Conservation (phyloP, 2,329 filamentous ascomycete genomes). For the Decorospora gaudefroyi region DNA sequence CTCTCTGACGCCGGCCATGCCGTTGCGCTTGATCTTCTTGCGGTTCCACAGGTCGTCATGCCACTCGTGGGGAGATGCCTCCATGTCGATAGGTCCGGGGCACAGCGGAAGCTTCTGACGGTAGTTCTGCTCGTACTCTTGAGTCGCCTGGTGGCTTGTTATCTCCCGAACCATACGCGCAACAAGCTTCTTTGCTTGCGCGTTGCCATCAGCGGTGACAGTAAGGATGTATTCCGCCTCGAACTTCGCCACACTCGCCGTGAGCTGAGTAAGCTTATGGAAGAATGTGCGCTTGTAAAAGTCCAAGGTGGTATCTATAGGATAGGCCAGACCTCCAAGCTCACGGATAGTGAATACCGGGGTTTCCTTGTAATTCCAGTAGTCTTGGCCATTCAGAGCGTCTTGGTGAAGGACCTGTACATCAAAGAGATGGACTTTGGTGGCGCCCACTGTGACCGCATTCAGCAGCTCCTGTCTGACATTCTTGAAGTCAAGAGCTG, state of each 20-base stretch:
- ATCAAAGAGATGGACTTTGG: constrained; percentile 32
- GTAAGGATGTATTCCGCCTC: constrained; percentile 15
- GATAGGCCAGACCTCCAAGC: constrained; percentile 27
- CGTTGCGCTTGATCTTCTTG: constrained; percentile 27
- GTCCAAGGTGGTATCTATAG: constrained; percentile 22
- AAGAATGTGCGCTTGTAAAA: constrained; percentile 34
- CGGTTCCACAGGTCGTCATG: constrained; percentile 27
- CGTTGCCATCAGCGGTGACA: constrained; percentile 4
- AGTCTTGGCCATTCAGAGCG: constrained; percentile 21
- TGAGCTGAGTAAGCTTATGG: constrained; percentile 17
- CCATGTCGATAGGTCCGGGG: constrained; percentile 29
- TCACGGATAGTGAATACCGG: constrained; percentile 29
- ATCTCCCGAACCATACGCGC: constrained; percentile 30
- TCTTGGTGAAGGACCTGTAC: constrained; percentile 32
- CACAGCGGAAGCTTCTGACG: constrained; percentile 33
- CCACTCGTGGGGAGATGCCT: constrained; percentile 30
- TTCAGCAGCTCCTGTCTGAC: constrained; percentile 30
- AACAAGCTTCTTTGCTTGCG: constrained; percentile 17
- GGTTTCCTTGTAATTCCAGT: constrained; percentile 35
- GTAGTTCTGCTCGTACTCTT: constrained; percentile 29
- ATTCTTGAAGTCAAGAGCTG: constrained; percentile 26
- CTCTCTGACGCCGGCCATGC: constrained; percentile 17
- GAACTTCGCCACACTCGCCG: constrained; percentile 9
- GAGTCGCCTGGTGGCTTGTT: constrained; percentile 22
- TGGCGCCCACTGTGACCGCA: constrained; percentile 20